These are phyloP conservation scores for Scorias spongiosa DNA, from an alignment of 2,329 filamentous ascomycete genomes.

Conservation along the genomic window DNA sequence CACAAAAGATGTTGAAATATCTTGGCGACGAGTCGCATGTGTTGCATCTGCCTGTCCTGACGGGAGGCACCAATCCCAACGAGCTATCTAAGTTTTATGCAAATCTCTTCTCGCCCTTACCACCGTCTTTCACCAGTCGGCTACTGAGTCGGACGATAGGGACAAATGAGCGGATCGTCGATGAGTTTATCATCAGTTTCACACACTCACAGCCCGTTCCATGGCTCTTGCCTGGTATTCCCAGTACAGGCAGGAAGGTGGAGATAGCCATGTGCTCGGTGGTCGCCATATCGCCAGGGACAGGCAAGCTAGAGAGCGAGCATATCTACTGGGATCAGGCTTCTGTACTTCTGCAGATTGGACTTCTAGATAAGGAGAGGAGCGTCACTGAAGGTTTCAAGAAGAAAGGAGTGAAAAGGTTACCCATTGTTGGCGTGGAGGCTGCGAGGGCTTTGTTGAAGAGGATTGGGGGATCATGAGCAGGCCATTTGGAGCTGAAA, in stretches of 20 bases:
- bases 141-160: slow-evolving; percentile 44
- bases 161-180: slow-evolving; percentile 39
- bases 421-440: slow-evolving; percentile 33
- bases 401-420: slow-evolving; percentile 29
- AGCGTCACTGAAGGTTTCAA: slow-evolving; percentile 30
- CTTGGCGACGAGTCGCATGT: slow-evolving; percentile 24
- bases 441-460: slow-evolving; percentile 30
- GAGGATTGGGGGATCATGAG: slow-evolving; percentile 5
- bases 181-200: slow-evolving; percentile 43
- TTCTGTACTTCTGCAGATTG: slow-evolving; percentile 42
- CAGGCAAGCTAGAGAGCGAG: slow-evolving; percentile 39
- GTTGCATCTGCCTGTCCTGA: slow-evolving; percentile 31
- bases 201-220: slow-evolving; percentile 40
- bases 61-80: slow-evolving; percentile 28
- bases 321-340: slow-evolving; percentile 50
- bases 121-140: slow-evolving; percentile 36
- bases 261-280: slow-evolving; percentile 26
- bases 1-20: slow-evolving; percentile 23
- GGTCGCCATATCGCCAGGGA: slow-evolving; percentile 42
- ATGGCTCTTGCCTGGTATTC: slow-evolving; percentile 45
- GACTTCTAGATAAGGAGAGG: slow-evolving; percentile 40
- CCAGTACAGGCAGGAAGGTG: slow-evolving; percentile 40
- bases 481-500: not conserved
- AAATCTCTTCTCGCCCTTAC: slow-evolving; percentile 38
- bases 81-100: slow-evolving; percentile 38